Conservation (phyloP, 495 filamentous ascomycete genomes). For the Penicillium canariense region DNA sequence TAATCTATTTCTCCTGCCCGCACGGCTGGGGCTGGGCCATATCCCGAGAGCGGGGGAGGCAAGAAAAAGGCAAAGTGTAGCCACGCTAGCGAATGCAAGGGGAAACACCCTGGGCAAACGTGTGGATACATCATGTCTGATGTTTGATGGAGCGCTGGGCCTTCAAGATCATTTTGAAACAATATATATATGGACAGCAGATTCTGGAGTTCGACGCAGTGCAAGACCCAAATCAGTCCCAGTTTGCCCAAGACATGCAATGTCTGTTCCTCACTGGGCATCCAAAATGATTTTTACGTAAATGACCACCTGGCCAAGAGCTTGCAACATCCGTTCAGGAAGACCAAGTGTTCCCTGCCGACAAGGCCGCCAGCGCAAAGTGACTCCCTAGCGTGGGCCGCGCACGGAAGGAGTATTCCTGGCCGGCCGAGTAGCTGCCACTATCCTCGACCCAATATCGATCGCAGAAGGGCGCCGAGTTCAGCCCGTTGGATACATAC, state of each 20-base stretch:
- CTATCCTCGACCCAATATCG: slow-evolving; percentile 28
- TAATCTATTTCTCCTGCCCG: neutral
- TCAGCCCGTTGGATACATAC: slow-evolving; percentile 40
- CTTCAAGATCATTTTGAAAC: neutral
- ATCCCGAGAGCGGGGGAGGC: slow-evolving; percentile 2
- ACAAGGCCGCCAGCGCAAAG: slow-evolving; percentile 21
- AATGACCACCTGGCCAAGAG: neutral
- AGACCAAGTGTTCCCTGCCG: slow-evolving; percentile 15
- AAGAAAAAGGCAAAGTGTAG: neutral
- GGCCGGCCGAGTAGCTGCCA: slow-evolving; percentile 7
- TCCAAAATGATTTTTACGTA: neutral
- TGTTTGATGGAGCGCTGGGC: neutral
- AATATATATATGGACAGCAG: neutral
- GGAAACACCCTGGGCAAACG: neutral
- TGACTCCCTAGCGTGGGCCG: slow-evolving; percentile 23
- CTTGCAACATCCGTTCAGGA: neutral
- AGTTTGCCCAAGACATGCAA: neutral
- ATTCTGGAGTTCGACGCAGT: neutral
- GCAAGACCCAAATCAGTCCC: neutral
- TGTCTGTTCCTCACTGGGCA: neutral
- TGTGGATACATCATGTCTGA: neutral
- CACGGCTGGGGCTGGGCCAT: neutral
- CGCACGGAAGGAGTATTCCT: slow-evolving; percentile 21
- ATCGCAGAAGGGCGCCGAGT: slow-evolving; percentile 41
- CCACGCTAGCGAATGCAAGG: neutral